Evolutionary conservation across 2,329 filamentous ascomycete species (phyloP).

Genomic region (Alternaria sp.): DNA sequence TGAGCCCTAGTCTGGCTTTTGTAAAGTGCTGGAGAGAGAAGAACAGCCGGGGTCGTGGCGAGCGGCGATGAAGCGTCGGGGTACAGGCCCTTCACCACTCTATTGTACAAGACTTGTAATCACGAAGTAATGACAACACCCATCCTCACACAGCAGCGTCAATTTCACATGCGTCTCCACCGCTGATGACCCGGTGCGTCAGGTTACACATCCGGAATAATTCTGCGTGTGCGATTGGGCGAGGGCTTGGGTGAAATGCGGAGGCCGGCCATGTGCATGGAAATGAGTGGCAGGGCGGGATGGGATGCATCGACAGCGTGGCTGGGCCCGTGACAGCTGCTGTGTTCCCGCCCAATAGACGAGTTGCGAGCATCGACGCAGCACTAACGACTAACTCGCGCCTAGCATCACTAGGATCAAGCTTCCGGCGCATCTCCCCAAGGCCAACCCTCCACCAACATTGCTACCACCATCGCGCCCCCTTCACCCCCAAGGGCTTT

Average conservation of each 20-base stretch:
- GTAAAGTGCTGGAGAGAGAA: constrained; percentile 24
- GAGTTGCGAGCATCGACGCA: constrained; percentile 15
- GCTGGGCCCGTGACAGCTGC: constrained; percentile 30
- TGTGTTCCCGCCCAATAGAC: constrained; percentile 21
- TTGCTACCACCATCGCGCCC: constrained; percentile 12
- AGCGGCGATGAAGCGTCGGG: background rate
- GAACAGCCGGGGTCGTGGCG: constrained; percentile 1
- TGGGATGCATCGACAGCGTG: constrained; percentile 16
- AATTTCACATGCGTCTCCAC: background rate
- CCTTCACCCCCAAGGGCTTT: constrained; percentile 7
- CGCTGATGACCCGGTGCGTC: background rate
- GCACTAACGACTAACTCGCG: constrained; percentile 17
- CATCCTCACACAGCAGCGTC: background rate
- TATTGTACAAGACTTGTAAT: constrained; percentile 36
- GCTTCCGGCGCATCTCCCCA: constrained; percentile 20
- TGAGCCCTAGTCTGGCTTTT: constrained; percentile 53
- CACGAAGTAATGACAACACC: constrained; percentile 12
- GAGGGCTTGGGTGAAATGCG: constrained; percentile 7
- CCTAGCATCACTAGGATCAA: constrained; percentile 23
- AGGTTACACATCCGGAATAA: background rate
- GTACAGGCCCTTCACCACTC: constrained; percentile 7
- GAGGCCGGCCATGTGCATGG: constrained; percentile 21
- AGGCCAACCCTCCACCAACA: constrained; percentile 12
- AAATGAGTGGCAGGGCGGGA: constrained; percentile 14
- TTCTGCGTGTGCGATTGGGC: background rate